Base-by-base conservation (phyloP, 495 filamentous ascomycete species). In the Tuber umbilicatum region DNA sequence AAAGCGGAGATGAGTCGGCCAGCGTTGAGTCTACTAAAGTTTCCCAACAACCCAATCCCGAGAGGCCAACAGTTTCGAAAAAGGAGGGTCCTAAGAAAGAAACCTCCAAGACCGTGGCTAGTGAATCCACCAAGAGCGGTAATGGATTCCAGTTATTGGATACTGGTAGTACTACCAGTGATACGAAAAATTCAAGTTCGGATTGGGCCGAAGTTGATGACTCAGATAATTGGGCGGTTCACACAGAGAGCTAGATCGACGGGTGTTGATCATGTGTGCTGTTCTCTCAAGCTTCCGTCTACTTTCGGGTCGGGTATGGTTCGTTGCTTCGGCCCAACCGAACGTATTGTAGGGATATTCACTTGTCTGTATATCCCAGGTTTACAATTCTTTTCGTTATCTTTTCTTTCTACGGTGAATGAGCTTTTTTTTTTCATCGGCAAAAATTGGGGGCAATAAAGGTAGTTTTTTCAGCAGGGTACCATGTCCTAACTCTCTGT, bases 191-290 rank as follows among this genome's bases (percentile, higher is more conserved):
- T 45, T 75, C 80, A 9, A 78, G 75, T 37, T 79, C 78, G 5
- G 81, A 82, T 67, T 82, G 81, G 81, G 74, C 75, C 55, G 72
- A 80, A 27, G 76, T 82, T 55, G 81, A 82, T 60, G 77, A 82
- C 68, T 72, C 77, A 38, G 80, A 82, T 27, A 79, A 81, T 50
- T 81, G 80, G 80, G 80, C 77, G 39, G 80, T 81, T 73, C 80
- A 81, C 47, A 80, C 80, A 17, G 80, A 81, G 43, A 69, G 73
- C 31, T 81, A 78, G 68, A n/a, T 31, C n/a, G 41, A 50, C 17
- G 16, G 69, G 35, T 23, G 73, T 50, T 21, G 67, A 38, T 39
- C 38, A 45, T 70, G 39, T 69, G n/a, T 68, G 42, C 37, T 45
- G 41, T 72, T 71, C 69, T 73, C 43, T 74, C 73, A 76, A 76